Evolutionary conservation across 148 eudicot genomes (phyloP), one percentile per base, ranked within the genome.

Genomic region (Rhododendron henanense): DNA sequence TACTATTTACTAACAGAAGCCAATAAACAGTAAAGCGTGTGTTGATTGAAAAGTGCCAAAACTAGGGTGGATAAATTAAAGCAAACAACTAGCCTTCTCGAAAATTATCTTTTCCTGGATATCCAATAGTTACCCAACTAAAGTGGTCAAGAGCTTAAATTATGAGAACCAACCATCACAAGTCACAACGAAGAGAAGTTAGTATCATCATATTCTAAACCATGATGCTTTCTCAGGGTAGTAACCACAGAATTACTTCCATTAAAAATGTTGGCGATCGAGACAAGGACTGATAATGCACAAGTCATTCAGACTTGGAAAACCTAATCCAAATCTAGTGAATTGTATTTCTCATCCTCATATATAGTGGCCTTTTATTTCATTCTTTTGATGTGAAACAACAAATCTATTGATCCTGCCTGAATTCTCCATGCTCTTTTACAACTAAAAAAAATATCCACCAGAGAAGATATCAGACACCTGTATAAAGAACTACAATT

Each of bases 151-250:
- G 57, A 45, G 77, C 41, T 28, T 33, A 69, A 83, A 28, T n/a
- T 44, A 16, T 47, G 78, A n/a, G 39, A 47, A 69, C 13, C 78
- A 45, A 25, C 59, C 59, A 82, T 48, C 86, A 90, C 41, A 80
- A 67, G 79, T 48, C 86, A 90, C 41, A 80, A 67, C 23, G 35
- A 69, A 35, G 18, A 80, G 33, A 14, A 41, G 50, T 44, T 57
- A 10, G 15, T 50, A 18, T 31, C 10, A 50, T 50, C 10, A 1
- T 50, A 48, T 48, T 4, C 61, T 78, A 78, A 44, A n/a, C 53
- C 11, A 6, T 15, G 11, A 79, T 79, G 61, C 82, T 48, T 28
- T 50, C 39, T 48, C 8, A 35, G 39, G 61, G 23, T 48, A 16
- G 39, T 28, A 50, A 28, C 82, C 59, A 37, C 21, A 14, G 15